These are phyloP conservation scores for Penicillium canescens DNA, from an alignment of 495 filamentous ascomycete species.

Conservation along the genomic window DNA sequence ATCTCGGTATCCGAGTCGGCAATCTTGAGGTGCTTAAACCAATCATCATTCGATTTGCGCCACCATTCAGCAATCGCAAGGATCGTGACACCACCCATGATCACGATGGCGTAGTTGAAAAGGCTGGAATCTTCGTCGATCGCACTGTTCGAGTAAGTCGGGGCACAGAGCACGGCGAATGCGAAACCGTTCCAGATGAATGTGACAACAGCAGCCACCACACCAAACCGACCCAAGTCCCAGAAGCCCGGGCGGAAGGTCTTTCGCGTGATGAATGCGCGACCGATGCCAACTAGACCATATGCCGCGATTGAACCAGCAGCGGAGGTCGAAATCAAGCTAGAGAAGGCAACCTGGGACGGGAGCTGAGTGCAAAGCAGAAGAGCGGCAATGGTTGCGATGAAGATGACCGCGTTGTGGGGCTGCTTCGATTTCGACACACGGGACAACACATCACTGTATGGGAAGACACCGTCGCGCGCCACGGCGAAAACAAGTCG, in stretches of 20 bases:
- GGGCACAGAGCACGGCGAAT: constrained; percentile 35
- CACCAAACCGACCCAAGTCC: constrained; percentile 33
- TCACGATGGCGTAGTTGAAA: constrained; percentile 40
- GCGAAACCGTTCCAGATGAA: constrained; percentile 40
- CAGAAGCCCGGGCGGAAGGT: constrained; percentile 32
- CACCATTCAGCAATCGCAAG: constrained; percentile 34
- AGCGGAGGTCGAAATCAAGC: constrained; percentile 35
- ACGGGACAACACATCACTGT: constrained; percentile 29
- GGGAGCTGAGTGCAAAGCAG: constrained; percentile 37
- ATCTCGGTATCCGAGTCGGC: constrained; percentile 15
- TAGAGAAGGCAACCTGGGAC: constrained; percentile 36
- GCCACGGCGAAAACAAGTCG: constrained; percentile 41
- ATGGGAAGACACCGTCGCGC: constrained; percentile 39
- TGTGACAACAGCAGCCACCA: constrained; percentile 30
- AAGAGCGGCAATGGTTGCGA: constrained; percentile 29
- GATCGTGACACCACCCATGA: constrained; percentile 38
- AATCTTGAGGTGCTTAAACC: constrained; percentile 34
- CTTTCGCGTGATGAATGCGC: constrained; percentile 33
- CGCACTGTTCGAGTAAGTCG: constrained; percentile 27
- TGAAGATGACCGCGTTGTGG: constrained; percentile 39
- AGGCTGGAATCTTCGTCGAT: constrained; percentile 29
- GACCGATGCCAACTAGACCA: constrained; percentile 34
- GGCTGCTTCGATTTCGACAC: constrained; percentile 38
- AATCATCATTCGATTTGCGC: constrained; percentile 33
- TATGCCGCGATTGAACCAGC: constrained; percentile 40